A percentile compares a stretch with the other conserved stretches of the same genome.
These are phyloP conservation scores for Madurella fahalii DNA, from an alignment of 2,329 filamentous ascomycete species.

Conservation along the genomic window DNA sequence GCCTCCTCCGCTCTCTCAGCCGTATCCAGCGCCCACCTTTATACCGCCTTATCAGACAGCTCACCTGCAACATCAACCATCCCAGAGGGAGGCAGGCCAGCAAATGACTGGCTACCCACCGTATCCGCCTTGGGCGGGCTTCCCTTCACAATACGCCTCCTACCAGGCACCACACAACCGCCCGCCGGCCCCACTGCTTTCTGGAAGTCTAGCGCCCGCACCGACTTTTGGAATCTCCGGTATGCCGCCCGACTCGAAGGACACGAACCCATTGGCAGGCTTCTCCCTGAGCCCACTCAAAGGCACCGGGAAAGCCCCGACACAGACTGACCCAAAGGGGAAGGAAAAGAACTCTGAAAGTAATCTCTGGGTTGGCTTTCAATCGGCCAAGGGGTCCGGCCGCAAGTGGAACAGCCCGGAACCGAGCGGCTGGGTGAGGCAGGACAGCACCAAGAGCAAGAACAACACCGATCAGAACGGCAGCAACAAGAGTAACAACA, in stretches of 20 bases:
- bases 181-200: not conserved
- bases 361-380: not conserved
- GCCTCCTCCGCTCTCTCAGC: slow-evolving; percentile 20
- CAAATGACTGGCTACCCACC: not conserved
- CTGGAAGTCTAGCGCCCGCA: not conserved
- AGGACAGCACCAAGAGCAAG: not conserved
- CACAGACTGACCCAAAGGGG: not conserved
- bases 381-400: slow-evolving; percentile 5
- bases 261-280: not conserved
- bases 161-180: not conserved
- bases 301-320: not conserved
- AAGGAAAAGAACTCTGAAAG: not conserved
- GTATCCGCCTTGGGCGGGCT: slow-evolving; percentile 5
- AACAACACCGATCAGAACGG: no score
- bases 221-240: not conserved
- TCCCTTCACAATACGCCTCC: not conserved
- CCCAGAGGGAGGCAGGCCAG: not conserved
- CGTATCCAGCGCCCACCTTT: not conserved
- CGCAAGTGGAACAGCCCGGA: slow-evolving; percentile 14
- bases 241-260: not conserved
- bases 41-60: not conserved
- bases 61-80: not conserved
- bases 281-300: slow-evolving; percentile 5
- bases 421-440: not conserved
- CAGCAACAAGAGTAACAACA: no score